Evolutionary conservation across 139 green algal genomes (phyloP), one percentile per base, ranked within the genome.

Genomic region (Microglena sp.): DNA sequence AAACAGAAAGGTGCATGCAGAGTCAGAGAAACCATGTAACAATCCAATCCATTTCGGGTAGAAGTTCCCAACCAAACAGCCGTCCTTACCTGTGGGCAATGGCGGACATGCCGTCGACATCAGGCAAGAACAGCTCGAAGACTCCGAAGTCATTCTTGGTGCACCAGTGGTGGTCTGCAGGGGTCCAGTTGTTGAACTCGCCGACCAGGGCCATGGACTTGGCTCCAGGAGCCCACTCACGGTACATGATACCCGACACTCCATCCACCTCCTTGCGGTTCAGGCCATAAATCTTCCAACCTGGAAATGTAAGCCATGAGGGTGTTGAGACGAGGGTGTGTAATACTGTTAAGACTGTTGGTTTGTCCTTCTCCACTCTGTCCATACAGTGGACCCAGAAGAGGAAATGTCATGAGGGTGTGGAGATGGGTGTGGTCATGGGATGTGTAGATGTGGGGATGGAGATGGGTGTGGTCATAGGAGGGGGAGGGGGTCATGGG

Each of bases 111-210:
- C 90, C 90, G 56, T 95, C 87, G 1, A 69, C 50, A 21, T 96
- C 89, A 0, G 86, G 77, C 64, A 96, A 79, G 76, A 96, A 96
- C 31, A 96, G 84, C 61, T 90, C 60, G 69, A 73, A 96, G 4
- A 85, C 76, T 35, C 90, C 90, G 80, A 91, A 97, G 33, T 86
- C 75, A 67, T 96, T 94, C 69, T 89, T 89, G 64, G 83, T 67
- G 1, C 84, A 87, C 90, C 90, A 97, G 80, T 97, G 84, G 27
- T 80, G 61, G 24, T 82, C 64, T 62, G 55, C 76, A 58, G 28
- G 88, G 77, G 22, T 86, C 92, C 92, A 98, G 76, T 82, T 72
- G 74, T 98, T 98, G 87, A 95, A 98, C 57, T 96, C 88, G 5
- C 92, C 92, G n/a, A 98, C 77, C 33, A 98, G 85, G 3, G 80